Evolutionary conservation across 805 yeast genomes (phyloP), one percentile per base, ranked within the genome.

Genomic region (Spathaspora sp.): DNA sequence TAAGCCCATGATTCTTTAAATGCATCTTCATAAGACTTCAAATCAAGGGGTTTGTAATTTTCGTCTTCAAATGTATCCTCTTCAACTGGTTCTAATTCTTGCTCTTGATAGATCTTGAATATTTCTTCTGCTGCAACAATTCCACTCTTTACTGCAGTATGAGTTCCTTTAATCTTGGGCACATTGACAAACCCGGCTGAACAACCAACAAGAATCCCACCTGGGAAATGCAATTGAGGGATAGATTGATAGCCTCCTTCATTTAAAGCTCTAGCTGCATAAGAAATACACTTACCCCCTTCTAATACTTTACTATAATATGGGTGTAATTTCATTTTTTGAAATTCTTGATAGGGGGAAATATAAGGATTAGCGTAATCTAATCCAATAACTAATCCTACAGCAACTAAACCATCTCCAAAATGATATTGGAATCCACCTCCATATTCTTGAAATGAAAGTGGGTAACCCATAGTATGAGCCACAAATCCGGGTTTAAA

Each of bases 361-460:
- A 94, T 70, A 80, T 91, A 94, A 14, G 99, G 99, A 68, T 94
- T 94, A 51, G 85, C 80, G 67, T 94, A 94, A 71, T 94, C 99
- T 51, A 94, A 78, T 0, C 99, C 99, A 45, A 91, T 80, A 10
- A 94, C 99, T n/a, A 93, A 66, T 1, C 99, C 99, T 11, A 93
- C 89, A 1, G 96, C 78, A 9, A 93, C 98, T 47, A 90, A 70
- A 16, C 91, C 91, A 56, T 91, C 96, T 49, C 97, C 97, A 67
- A 94, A 94, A 68, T 94, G 99, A 68, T 94, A 94, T 80, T 87
- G 87, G 75, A 94, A 94, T 0, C 97, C 98, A 58, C 99, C 99
- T 43, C 99, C 99, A 64, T 94, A 94, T 2, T 86, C 85, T 49
- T 80, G 83, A 47, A 77, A 68, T 12, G 81, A 63, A 54, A 94